These are phyloP conservation scores for Verticillium nonalfalfae DNA, from an alignment of 2,329 filamentous ascomycete species.

Conservation along the genomic window DNA sequence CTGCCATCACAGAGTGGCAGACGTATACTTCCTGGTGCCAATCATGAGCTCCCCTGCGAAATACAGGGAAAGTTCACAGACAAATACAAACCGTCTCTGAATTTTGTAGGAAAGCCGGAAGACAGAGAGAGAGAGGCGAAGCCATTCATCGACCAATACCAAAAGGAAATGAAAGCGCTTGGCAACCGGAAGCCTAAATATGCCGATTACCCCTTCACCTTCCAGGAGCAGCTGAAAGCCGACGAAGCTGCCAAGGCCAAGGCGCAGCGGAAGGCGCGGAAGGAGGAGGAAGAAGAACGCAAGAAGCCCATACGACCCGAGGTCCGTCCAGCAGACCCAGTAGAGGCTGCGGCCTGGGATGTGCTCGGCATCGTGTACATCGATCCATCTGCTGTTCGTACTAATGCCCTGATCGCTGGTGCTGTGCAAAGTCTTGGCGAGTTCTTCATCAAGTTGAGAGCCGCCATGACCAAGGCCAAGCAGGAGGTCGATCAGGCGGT, in stretches of 20 bases:
- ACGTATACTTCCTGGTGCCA: slow-evolving; percentile 29
- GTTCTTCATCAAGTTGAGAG: slow-evolving; percentile 39
- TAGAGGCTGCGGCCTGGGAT: slow-evolving; percentile 47
- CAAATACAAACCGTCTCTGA: slow-evolving; percentile 31
- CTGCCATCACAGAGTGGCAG: slow-evolving; percentile 30
- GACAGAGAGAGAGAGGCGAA: slow-evolving; percentile 34
- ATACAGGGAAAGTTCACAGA: slow-evolving; percentile 35
- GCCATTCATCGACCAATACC: slow-evolving; percentile 30
- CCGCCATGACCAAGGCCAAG: slow-evolving; percentile 40
- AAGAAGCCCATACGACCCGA: slow-evolving; percentile 34
- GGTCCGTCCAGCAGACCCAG: slow-evolving; percentile 35
- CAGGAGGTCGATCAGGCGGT: slow-evolving; percentile 34
- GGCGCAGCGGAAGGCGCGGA: slow-evolving; percentile 37
- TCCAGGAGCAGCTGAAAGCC: slow-evolving; percentile 39
- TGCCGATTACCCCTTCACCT: slow-evolving; percentile 33
- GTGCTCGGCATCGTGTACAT: slow-evolving; percentile 42
- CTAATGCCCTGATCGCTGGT: slow-evolving; percentile 32
- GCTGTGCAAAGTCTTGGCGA: slow-evolving; percentile 46
- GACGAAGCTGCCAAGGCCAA: slow-evolving; percentile 39
- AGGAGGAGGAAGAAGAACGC: slow-evolving; percentile 31
- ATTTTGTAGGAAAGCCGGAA: slow-evolving; percentile 29
- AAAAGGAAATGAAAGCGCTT: slow-evolving; percentile 31
- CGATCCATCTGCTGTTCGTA: slow-evolving; percentile 30
- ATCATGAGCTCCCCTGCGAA: slow-evolving; percentile 33
- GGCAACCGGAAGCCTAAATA: slow-evolving; percentile 38